Conservation (phyloP, 2,329 filamentous ascomycete genomes). For the Ophiostoma sp. region DNA sequence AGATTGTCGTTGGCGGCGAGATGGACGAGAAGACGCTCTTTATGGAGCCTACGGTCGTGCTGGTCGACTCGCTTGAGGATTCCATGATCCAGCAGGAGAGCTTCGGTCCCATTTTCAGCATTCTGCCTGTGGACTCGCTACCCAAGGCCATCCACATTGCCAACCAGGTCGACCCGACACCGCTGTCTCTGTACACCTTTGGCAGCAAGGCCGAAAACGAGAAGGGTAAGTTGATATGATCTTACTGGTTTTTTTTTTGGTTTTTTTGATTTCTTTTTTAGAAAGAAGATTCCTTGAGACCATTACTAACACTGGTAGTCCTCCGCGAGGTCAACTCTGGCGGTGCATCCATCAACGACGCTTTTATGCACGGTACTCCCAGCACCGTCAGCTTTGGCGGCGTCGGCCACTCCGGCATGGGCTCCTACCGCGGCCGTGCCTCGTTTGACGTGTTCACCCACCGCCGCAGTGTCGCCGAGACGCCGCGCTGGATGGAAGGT, state of each 20-base stretch:
- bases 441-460: conserved; percentile 70
- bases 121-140: conserved; percentile 75
- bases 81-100: conserved; percentile 79
- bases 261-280: neutral
- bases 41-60: conserved; percentile 91
- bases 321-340: conserved; percentile 65
- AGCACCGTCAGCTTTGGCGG: conserved; percentile 78
- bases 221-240: conserved; percentile 52
- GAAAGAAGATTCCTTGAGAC: too few relatives aligned
- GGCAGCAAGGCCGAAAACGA: conserved; percentile 76
- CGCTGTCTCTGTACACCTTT: conserved; percentile 82
- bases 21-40: conserved; percentile 78
- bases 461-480: conserved; percentile 55
- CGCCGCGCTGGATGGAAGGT: conserved; percentile 66
- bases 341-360: conserved; percentile 64
- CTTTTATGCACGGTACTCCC: conserved; percentile 54
- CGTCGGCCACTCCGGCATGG: conserved; percentile 75
- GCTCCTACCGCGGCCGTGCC: conserved; percentile 75
- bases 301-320: conserved; percentile 43
- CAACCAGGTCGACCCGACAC: conserved; percentile 78
- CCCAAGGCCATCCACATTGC: conserved; percentile 82
- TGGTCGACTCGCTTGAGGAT: conserved; percentile 73
- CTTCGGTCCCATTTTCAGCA: conserved; percentile 88
- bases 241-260: neutral
- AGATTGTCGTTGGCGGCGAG: conserved; percentile 82